Conservation (phyloP, 768 basidiomycete genomes). For the Kwoniella europaea region DNA sequence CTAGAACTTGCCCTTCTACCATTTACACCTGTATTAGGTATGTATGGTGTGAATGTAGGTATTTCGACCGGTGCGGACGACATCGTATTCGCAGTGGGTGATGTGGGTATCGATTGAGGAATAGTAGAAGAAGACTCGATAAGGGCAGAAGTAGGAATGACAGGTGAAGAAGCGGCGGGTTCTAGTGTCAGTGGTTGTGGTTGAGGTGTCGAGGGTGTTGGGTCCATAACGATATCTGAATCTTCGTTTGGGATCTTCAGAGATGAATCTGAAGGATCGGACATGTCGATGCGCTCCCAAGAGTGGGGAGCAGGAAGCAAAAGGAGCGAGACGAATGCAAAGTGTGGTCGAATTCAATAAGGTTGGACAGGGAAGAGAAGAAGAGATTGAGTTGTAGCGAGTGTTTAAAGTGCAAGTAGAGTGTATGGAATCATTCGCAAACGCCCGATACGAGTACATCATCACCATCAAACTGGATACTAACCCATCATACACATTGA, state of each 20-base stretch:
- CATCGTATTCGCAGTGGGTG: conserved; percentile 1
- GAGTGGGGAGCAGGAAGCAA: background rate
- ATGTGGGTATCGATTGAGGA: background rate
- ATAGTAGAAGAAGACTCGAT: background rate
- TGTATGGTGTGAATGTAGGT: background rate
- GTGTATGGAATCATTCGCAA: background rate
- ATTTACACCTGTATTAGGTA: conserved; percentile 12
- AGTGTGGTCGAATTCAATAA: background rate
- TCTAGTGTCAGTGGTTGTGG: background rate
- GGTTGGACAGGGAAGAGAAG: background rate
- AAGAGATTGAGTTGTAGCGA: background rate
- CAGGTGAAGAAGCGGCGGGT: background rate
- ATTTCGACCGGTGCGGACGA: background rate
- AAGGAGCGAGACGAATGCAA: background rate
- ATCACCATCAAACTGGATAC: background rate
- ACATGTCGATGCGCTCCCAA: background rate
- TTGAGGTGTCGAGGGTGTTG: background rate
- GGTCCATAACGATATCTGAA: background rate
- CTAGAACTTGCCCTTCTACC: conserved; percentile 1
- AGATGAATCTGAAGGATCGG: background rate
- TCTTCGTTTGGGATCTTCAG: background rate
- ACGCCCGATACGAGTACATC: background rate
- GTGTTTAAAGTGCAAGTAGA: background rate
- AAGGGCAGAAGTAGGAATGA: background rate
- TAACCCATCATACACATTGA: background rate